Evolutionary conservation across 2,329 filamentous ascomycete species (phyloP).

Genomic region (Capronia epimyces): DNA sequence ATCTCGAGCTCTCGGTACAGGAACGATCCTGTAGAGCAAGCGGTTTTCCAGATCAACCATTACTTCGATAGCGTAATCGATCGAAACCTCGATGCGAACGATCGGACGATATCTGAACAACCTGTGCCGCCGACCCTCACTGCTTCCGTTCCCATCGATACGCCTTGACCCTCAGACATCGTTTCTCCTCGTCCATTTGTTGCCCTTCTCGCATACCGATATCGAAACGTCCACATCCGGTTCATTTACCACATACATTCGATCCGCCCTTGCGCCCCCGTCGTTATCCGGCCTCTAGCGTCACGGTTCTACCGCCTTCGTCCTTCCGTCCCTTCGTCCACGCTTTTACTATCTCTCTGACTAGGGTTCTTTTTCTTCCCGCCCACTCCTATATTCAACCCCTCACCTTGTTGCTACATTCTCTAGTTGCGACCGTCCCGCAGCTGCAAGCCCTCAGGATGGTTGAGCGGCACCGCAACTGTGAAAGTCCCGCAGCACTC

Average conservation of each 20-base stretch:
- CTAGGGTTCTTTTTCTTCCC: not conserved
- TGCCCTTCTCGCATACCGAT: constrained; percentile 5
- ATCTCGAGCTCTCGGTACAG: constrained; percentile 23
- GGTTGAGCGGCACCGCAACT: not conserved
- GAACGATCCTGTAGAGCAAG: constrained; percentile 16
- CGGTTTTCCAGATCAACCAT: constrained; percentile 10
- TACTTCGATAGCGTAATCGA: constrained; percentile 23
- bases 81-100: constrained; percentile 23
- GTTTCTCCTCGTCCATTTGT: constrained; percentile 5
- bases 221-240: constrained; percentile 1
- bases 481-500: not conserved
- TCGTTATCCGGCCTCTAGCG: not conserved
- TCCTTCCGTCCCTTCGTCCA: not conserved
- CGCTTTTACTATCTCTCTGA: not conserved
- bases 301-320: not conserved
- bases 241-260: not conserved
- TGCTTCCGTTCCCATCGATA: constrained; percentile 12
- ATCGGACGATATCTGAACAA: constrained; percentile 23
- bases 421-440: not conserved
- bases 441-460: constrained; percentile 8
- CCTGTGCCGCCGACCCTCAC: constrained; percentile 11
- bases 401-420: not conserved
- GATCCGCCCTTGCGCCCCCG: not conserved
- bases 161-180: constrained; percentile 9
- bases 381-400: constrained; percentile 3